phyloP scores from a whole-genome alignment of 2,329 filamentous ascomycete species.

The Ramichloridium luteum region DNA sequence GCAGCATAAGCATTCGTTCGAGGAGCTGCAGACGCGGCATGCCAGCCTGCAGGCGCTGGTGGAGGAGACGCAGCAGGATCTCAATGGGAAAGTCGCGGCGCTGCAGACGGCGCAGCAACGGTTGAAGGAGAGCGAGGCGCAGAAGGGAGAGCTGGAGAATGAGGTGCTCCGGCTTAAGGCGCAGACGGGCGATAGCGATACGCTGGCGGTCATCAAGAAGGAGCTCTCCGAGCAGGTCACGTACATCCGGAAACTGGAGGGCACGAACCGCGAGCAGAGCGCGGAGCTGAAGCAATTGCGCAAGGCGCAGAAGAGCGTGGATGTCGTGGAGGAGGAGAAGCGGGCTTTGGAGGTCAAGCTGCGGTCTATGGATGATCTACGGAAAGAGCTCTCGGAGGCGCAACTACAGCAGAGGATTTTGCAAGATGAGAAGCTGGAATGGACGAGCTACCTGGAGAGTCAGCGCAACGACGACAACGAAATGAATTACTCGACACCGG shows the following conservation, averaged over 20 bases:
- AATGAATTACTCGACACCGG: constrained; percentile 73
- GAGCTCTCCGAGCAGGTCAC: constrained; percentile 83
- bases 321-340: constrained; percentile 94
- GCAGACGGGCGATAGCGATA: constrained; percentile 76
- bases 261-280: constrained; percentile 65
- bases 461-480: constrained; percentile 49
- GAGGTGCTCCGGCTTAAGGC: constrained; percentile 76
- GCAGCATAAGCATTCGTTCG: constrained; percentile 47
- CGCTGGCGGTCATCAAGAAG: constrained; percentile 69
- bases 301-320: constrained; percentile 72
- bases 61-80: constrained; percentile 49
- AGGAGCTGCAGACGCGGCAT: constrained; percentile 50
- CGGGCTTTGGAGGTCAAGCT: constrained; percentile 65
- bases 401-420: constrained; percentile 73
- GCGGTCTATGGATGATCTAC: constrained; percentile 58
- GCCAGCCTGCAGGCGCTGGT: constrained; percentile 40
- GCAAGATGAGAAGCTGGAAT: constrained; percentile 76
- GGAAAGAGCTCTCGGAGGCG: constrained; percentile 66
- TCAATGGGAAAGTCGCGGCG: constrained; percentile 42
- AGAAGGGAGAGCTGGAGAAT: constrained; percentile 64
- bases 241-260: constrained; percentile 79
- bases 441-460: constrained; percentile 72
- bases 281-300: constrained; percentile 70
- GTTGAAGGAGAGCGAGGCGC: constrained; percentile 54
- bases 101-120: constrained; percentile 53